phyloP scores from a whole-genome alignment of 2,329 filamentous ascomycete genomes.

The Colletotrichum agaves region DNA sequence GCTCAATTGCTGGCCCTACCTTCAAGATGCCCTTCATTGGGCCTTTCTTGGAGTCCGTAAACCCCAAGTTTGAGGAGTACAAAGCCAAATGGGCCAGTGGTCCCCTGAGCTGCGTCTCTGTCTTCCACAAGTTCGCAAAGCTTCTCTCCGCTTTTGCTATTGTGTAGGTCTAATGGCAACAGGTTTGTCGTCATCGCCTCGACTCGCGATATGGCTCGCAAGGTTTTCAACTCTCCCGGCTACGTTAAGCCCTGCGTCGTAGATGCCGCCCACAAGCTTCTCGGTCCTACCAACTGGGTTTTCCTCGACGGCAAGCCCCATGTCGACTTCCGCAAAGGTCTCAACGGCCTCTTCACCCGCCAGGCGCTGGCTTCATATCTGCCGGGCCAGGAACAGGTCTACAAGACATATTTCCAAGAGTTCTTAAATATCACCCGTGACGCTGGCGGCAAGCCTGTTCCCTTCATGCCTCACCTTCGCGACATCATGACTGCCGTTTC shows the following conservation, averaged over 20 bases:
- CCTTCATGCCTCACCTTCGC: conserved; percentile 93
- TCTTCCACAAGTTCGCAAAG: conserved; percentile 86
- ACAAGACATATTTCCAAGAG: conserved; percentile 84
- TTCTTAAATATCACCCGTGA: conserved; percentile 82
- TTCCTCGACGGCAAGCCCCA: conserved; percentile 96
- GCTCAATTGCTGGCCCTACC: conserved; percentile 77
- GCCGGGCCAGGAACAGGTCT: conserved; percentile 91
- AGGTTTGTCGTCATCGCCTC: conserved; percentile 98
- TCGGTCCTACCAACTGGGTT: conserved; percentile 94
- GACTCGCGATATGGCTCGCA: conserved; percentile 92
- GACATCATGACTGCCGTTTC: conserved; percentile 95
- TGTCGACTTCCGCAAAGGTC: conserved; percentile 95
- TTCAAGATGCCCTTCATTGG: conserved; percentile 90
- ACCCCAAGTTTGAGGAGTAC: conserved; percentile 93
- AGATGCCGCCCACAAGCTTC: conserved; percentile 91
- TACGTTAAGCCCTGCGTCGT: conserved; percentile 98
- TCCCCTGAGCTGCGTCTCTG: conserved; percentile 93
- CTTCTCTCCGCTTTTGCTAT: background rate
- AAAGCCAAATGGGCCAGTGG: conserved; percentile 92
- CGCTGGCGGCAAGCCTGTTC: conserved; percentile 76
- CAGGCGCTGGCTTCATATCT: conserved; percentile 89
- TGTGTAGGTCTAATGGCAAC: conserved; percentile 26
- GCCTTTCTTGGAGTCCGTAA: conserved; percentile 92
- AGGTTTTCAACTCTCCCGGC: conserved; percentile 92
- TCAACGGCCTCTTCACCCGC: conserved; percentile 94